A percentile compares a stretch with the other conserved stretches of the same genome.
Evolutionary conservation across 106 monocot genomes (phyloP).

Genomic region (Agapanthus africanus): DNA sequence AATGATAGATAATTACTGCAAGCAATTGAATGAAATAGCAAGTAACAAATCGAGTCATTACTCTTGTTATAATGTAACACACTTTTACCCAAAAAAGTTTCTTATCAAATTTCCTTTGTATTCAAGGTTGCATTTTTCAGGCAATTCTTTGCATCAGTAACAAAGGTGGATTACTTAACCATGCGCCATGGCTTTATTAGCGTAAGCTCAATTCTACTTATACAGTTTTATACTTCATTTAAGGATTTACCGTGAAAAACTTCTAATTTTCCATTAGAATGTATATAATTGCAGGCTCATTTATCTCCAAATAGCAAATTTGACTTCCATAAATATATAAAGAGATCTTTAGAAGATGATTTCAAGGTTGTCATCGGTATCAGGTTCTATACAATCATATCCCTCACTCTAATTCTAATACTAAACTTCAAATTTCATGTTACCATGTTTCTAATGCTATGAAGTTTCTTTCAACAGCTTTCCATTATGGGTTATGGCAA

Average conservation of each 20-base stretch:
- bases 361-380: slow-evolving; percentile 46
- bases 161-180: slow-evolving; percentile 42
- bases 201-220: slow-evolving; percentile 12
- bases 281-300: slow-evolving; percentile 28
- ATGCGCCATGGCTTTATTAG: slow-evolving; percentile 52
- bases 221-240: background rate
- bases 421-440: background rate
- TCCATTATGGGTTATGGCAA: slow-evolving; percentile 33
- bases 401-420: background rate
- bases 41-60: too few species aligned
- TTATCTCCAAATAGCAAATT: slow-evolving; percentile 33
- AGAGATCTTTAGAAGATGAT: slow-evolving; percentile 35
- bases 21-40: too few species aligned
- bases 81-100: too few species aligned
- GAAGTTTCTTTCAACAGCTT: slow-evolving; percentile 19
- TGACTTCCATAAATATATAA: slow-evolving; percentile 45
- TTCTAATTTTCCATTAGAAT: background rate
- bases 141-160: slow-evolving; percentile 45
- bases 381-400: slow-evolving; percentile 17
- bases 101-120: slow-evolving; percentile 9
- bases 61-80: too few species aligned
- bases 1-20: too few species aligned
- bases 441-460: background rate
- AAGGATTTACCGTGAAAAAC: background rate
- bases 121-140: slow-evolving; percentile 37